Base-by-base conservation (phyloP, 768 basidiomycete genomes). In the Boletus insuetus region DNA sequence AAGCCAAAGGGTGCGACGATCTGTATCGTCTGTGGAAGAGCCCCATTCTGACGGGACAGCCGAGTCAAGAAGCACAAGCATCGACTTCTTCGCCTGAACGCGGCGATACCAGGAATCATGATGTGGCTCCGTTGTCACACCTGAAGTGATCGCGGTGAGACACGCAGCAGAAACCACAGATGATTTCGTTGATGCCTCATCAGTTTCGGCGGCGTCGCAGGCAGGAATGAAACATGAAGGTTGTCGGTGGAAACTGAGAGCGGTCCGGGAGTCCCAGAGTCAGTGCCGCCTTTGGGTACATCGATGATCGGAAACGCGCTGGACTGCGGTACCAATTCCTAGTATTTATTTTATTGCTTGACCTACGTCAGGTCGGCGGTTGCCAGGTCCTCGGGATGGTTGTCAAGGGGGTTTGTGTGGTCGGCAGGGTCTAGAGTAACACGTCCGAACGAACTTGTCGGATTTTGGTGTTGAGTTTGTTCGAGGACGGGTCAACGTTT, bases 21-120 rank as follows among this genome's bases (percentile, higher is more conserved):
- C 34, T 91, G 54, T 90, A 90, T 67, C 82, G 87, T 12, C 74
- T 93, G 51, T 90, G 87, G 85, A 89, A 88, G 52, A 80, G 74
- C 45, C 81, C 83, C 13, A 65, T 69, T 20, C 53, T 73, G 17
- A 50, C 64, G 1, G 64, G 74, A n/a, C 73, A 72, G 24, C 24
- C 50, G 14, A 58, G 57, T 43, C 54, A 64, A 22, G 69, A 66
- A 40, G 46, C 29, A 10, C 59, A 53, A 9, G 13, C 50, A 16
- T 54, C 55, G 35, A 13, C 52, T 20, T 51, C 64, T 9, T 62
- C 48, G 39, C 53, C 53, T 10, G 56, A 41, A n/a, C 45, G 24
- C 13, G 37, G 50, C 26, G 64, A 67, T 22, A 44, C 49, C 16
- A 47, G 54, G 37, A 65, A 69, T 53, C 64, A 63, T 11, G 73